These are phyloP conservation scores for Sphaceloma murrayae DNA, from an alignment of 2,329 filamentous ascomycete genomes.

Conservation along the genomic window DNA sequence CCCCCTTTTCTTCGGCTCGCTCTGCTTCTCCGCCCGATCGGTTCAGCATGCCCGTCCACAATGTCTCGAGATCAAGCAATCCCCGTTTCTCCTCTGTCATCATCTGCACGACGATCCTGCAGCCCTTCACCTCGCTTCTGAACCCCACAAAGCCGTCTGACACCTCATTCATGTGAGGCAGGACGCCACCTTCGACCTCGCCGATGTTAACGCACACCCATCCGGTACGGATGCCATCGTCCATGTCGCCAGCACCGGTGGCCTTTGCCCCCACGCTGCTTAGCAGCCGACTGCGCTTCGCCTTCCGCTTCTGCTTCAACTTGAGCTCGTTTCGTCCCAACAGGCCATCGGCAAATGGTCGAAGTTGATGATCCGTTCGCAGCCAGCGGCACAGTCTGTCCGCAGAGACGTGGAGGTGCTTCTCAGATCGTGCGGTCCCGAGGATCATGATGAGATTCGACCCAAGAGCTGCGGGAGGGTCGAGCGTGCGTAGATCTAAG, in stretches of 20 bases:
- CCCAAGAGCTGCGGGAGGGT: constrained; percentile 79
- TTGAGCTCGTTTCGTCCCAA: constrained; percentile 87
- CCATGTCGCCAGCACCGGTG: constrained; percentile 51
- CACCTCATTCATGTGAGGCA: constrained; percentile 33
- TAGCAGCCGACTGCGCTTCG: constrained; percentile 70
- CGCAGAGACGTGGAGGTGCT: constrained; percentile 83
- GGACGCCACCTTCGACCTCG: constrained; percentile 58
- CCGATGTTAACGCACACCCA: constrained; percentile 95
- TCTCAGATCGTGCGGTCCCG: constrained; percentile 81
- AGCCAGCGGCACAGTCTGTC: constrained; percentile 86
- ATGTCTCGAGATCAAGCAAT: constrained; percentile 55
- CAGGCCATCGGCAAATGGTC: constrained; percentile 74
- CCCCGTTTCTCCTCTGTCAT: constrained; percentile 60
- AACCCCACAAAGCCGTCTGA: constrained; percentile 65
- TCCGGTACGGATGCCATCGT: constrained; percentile 82
- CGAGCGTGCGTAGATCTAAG: constrained; percentile 72
- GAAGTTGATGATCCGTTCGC: constrained; percentile 59
- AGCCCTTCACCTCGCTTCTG: constrained; percentile 48
- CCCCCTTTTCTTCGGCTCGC: constrained; percentile 18
- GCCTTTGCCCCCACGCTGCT: constrained; percentile 55
- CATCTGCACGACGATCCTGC: constrained; percentile 60
- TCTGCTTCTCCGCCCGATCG: constrained; percentile 29
- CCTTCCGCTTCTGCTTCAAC: constrained; percentile 69
- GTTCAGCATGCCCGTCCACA: constrained; percentile 48
- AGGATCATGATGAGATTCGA: constrained; percentile 87